These are phyloP conservation scores for Cubamyces lactineus DNA, from an alignment of 768 basidiomycete species.

Conservation along the genomic window DNA sequence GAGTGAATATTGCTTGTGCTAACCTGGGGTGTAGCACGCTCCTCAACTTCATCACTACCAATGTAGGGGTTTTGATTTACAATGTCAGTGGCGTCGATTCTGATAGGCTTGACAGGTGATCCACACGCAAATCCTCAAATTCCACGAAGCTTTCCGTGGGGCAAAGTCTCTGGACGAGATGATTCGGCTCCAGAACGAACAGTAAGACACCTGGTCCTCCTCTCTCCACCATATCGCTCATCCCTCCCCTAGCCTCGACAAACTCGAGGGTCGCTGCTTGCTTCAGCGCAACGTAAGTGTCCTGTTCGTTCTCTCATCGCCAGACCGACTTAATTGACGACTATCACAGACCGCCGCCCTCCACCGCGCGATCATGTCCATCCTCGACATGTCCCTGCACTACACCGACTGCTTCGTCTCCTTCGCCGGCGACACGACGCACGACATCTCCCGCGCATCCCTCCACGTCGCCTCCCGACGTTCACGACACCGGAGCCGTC, in stretches of 20 bases:
- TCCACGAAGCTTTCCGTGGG: constrained; percentile 56
- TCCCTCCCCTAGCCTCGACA: constrained; percentile 52
- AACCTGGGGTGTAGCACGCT: constrained; percentile 49
- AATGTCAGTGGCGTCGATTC: background rate
- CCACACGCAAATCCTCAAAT: constrained; percentile 60
- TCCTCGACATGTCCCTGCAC: constrained; percentile 74
- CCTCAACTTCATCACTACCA: constrained; percentile 71
- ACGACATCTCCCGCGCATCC: constrained; percentile 48
- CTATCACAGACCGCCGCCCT: constrained; percentile 59
- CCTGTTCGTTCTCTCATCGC: constrained; percentile 21
- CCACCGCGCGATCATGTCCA: constrained; percentile 64
- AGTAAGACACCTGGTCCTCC: constrained; percentile 48
- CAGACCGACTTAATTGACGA: background rate
- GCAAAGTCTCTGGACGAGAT: constrained; percentile 77
- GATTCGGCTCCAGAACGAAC: constrained; percentile 66
- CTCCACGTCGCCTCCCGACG: constrained; percentile 37
- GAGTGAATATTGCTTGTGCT: too few relatives aligned
- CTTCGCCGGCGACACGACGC: constrained; percentile 63
- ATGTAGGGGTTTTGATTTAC: constrained; percentile 49
- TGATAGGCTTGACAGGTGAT: constrained; percentile 54
- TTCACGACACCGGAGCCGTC: constrained; percentile 58
- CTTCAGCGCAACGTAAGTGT: constrained; percentile 56
- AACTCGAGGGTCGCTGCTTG: constrained; percentile 63
- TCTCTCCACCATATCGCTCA: background rate
- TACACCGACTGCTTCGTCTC: constrained; percentile 67